Evolutionary conservation across 2,329 filamentous ascomycete genomes (phyloP).

Genomic region (Fusarium citri): DNA sequence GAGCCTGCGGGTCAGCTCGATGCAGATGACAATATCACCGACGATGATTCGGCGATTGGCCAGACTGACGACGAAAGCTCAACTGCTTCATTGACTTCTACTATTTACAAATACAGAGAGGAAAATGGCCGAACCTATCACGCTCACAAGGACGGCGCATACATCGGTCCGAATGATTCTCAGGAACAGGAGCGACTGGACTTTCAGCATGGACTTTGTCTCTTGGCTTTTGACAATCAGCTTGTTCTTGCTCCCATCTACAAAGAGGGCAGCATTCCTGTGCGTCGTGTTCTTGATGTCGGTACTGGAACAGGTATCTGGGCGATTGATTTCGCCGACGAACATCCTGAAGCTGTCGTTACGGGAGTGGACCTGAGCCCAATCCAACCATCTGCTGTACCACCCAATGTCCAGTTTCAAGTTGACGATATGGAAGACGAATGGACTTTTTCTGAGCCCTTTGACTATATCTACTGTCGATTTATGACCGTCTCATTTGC

Average conservation of each 20-base stretch:
- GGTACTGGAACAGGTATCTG: slow-evolving; percentile 45
- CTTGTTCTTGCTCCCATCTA: slow-evolving; percentile 36
- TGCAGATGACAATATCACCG: slow-evolving; percentile 3
- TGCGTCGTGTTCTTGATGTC: slow-evolving; percentile 39
- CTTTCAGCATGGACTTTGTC: slow-evolving; percentile 39
- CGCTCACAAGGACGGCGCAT: slow-evolving; percentile 41
- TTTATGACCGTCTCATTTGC: slow-evolving; percentile 38
- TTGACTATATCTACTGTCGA: slow-evolving; percentile 42
- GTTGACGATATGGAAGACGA: slow-evolving; percentile 43
- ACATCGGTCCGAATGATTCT: slow-evolving; percentile 19
- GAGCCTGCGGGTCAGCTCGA: slow-evolving; percentile 12
- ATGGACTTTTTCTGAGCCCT: slow-evolving; percentile 38
- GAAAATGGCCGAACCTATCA: slow-evolving; percentile 48
- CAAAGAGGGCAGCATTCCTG: background rate
- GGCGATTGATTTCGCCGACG: slow-evolving; percentile 44
- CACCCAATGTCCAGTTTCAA: slow-evolving; percentile 42
- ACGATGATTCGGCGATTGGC: slow-evolving; percentile 11
- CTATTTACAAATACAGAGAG: slow-evolving; percentile 36
- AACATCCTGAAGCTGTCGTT: slow-evolving; percentile 27
- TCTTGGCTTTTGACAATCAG: slow-evolving; percentile 43
- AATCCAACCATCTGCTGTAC: slow-evolving; percentile 35
- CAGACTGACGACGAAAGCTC: slow-evolving; percentile 6
- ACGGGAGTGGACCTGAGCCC: slow-evolving; percentile 38
- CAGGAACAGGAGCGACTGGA: slow-evolving; percentile 35
- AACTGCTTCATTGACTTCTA: slow-evolving; percentile 34